Base-by-base conservation (phyloP, 225 moss, liverwort and hornwort species). In the Polytrichum commune region DNA sequence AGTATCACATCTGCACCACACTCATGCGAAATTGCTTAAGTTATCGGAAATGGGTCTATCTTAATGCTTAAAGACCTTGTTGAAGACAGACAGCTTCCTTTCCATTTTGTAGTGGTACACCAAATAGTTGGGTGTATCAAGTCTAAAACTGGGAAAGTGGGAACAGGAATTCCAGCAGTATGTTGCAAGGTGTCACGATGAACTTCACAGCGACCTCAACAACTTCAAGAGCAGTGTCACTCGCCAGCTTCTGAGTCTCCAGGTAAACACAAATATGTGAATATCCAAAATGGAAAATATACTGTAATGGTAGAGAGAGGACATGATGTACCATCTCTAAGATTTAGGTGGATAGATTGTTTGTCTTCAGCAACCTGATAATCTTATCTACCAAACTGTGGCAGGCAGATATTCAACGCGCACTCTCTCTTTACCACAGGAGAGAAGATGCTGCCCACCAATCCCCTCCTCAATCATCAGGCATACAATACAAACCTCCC, bases 81-180 rank as follows among this genome's bases (percentile, higher is more conserved):
- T 38, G 38, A 38, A 38, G 38, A 38, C 38, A 9, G 2, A 38
- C 10, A 10, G 10, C 38, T 38, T 46, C 16, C 46, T 46, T 46
- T 46, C 46, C 16, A 46, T 46, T 46, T 16, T 46, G 46, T 13
- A 46, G 46, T 46, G 16, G 16, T 46, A 46, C 46, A 46, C 46
- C 16, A 16, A 16, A 3, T 46, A 46, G 46, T 46, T 16, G 46
- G 46, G 46, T 16, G 16, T 16, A 46, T 46, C 13, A 46, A 46
- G 13, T 13, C 46, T 46, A 46, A 46, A 46, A 13, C 46, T 46
- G 16, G 46, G 46, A 46, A 58, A 24, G 24, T 2, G 22, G 58
- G 24, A 20, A 46, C 86, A 87, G 86, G 86, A 83, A 63, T 84
- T 87, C 69, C 81, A 76, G 69, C 76, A 87, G 69, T 87, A 87